phyloP scores from a whole-genome alignment of 139 green algal species.

The Nannochloris sp. region DNA sequence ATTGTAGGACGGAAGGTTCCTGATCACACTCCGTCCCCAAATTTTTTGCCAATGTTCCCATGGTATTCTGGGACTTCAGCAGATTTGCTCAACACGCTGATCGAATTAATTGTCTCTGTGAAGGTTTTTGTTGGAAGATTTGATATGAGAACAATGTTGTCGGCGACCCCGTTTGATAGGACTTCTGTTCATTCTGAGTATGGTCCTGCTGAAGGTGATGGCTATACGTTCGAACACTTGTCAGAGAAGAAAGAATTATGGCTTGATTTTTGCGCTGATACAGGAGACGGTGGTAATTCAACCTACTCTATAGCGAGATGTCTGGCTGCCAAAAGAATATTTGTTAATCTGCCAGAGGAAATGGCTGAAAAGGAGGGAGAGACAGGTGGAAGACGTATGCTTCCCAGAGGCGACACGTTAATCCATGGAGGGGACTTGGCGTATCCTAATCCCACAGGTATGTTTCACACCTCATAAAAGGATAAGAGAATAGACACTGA shows the following conservation, averaged over 20 bases:
- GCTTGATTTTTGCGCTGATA: slow-evolving; percentile 85
- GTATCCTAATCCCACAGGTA: slow-evolving; percentile 68
- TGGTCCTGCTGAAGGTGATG: slow-evolving; percentile 57
- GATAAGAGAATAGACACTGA: not conserved
- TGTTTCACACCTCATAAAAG: not conserved
- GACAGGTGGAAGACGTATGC: not conserved
- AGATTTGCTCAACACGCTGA: slow-evolving; percentile 75
- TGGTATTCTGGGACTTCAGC: slow-evolving; percentile 76
- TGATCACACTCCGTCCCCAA: slow-evolving; percentile 6
- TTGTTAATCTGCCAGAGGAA: slow-evolving; percentile 24
- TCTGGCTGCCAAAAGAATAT: slow-evolving; percentile 49
- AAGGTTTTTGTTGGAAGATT: slow-evolving; percentile 86
- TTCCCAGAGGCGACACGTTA: slow-evolving; percentile 59
- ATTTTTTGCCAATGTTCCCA: slow-evolving; percentile 80
- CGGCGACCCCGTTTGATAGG: not conserved
- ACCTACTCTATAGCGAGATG: slow-evolving; percentile 72
- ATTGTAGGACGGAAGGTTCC: slow-evolving; percentile 11
- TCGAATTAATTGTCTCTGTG: slow-evolving; percentile 71
- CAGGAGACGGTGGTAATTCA: slow-evolving; percentile 74
- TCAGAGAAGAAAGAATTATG: slow-evolving; percentile 51
- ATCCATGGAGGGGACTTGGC: slow-evolving; percentile 77
- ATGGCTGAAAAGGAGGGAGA: not conserved
- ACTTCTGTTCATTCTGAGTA: not conserved
- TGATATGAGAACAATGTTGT: slow-evolving; percentile 83
- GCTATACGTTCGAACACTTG: slow-evolving; percentile 78